phyloP scores from a whole-genome alignment of 2,329 filamentous ascomycete species.

The Neopestalotiopsis sp. region DNA sequence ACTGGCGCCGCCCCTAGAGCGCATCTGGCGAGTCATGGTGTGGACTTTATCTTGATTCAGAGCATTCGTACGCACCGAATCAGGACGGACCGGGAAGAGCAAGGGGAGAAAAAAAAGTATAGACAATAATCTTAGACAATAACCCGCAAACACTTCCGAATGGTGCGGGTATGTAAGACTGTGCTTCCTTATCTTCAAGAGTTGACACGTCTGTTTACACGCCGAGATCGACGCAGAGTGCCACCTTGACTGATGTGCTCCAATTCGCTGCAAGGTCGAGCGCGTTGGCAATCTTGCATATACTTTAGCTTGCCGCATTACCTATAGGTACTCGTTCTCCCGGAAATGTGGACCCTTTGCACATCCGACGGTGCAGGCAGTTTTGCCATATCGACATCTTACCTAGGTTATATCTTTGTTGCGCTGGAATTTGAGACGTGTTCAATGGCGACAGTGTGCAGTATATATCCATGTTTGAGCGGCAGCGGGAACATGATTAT shows the following conservation, averaged over 20 bases:
- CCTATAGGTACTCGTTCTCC: background rate
- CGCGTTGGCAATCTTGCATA: background rate
- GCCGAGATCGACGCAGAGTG: background rate
- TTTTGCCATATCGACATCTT: background rate
- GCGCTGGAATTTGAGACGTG: background rate
- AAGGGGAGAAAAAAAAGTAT: background rate
- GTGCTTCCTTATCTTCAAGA: background rate
- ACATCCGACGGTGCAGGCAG: background rate
- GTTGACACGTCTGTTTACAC: constrained; percentile 12
- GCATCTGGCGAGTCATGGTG: background rate
- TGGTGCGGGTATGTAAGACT: background rate
- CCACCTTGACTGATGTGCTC: background rate
- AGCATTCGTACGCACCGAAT: background rate
- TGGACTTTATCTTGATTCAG: background rate
- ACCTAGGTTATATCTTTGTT: background rate
- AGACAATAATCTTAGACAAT: background rate
- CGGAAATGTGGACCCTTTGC: constrained; percentile 8
- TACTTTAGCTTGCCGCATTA: background rate
- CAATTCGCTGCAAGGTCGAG: constrained; percentile 8
- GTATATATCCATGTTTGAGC: constrained; percentile 4
- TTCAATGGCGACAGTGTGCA: constrained; percentile 13
- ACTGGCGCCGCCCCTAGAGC: background rate
- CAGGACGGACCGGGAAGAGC: background rate
- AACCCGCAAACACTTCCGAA: background rate
- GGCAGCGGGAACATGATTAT: background rate